These are phyloP conservation scores for Colletotrichum sansevieriae DNA, from an alignment of 2,329 filamentous ascomycete species.

Conservation along the genomic window DNA sequence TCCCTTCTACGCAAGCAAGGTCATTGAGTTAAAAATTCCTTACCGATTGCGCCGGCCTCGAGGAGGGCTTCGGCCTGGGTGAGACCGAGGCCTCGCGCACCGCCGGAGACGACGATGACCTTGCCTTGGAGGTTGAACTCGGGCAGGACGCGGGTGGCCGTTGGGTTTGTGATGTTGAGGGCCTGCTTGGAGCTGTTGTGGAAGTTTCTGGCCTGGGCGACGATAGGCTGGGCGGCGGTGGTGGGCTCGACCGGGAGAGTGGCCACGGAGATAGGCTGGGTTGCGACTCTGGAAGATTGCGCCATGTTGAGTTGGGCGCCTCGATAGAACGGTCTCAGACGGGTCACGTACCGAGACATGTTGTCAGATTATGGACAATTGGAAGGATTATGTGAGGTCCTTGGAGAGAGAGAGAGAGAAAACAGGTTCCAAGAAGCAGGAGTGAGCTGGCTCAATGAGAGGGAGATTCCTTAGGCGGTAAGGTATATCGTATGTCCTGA, in stretches of 20 bases:
- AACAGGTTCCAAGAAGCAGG: neutral
- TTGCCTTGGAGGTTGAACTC: slow-evolving; percentile 83
- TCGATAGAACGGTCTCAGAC: slow-evolving; percentile 30
- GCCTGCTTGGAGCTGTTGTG: slow-evolving; percentile 28
- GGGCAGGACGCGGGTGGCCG: slow-evolving; percentile 60
- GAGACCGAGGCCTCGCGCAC: slow-evolving; percentile 81
- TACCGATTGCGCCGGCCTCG: slow-evolving; percentile 80
- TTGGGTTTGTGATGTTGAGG: slow-evolving; percentile 41
- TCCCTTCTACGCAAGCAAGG: neutral
- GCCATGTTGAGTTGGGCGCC: slow-evolving; percentile 27
- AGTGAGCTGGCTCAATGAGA: neutral
- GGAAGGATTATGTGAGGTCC: neutral
- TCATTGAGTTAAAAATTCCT: neutral
- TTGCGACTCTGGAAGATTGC: slow-evolving; percentile 18
- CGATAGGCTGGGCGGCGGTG: slow-evolving; percentile 7
- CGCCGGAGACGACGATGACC: slow-evolving; percentile 82
- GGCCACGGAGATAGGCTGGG: slow-evolving; percentile 6
- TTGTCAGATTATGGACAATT: slow-evolving; percentile 23
- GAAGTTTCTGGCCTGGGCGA: slow-evolving; percentile 28
- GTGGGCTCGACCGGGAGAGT: neutral
- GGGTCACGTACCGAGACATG: slow-evolving; percentile 39
- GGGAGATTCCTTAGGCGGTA: slow-evolving; percentile 2
- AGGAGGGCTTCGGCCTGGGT: slow-evolving; percentile 83
- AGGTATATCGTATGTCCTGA: neutral
- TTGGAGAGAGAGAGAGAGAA: neutral